These are phyloP conservation scores for Leishmania turanica DNA, from an alignment of 208 protist species.

Conservation along the genomic window DNA sequence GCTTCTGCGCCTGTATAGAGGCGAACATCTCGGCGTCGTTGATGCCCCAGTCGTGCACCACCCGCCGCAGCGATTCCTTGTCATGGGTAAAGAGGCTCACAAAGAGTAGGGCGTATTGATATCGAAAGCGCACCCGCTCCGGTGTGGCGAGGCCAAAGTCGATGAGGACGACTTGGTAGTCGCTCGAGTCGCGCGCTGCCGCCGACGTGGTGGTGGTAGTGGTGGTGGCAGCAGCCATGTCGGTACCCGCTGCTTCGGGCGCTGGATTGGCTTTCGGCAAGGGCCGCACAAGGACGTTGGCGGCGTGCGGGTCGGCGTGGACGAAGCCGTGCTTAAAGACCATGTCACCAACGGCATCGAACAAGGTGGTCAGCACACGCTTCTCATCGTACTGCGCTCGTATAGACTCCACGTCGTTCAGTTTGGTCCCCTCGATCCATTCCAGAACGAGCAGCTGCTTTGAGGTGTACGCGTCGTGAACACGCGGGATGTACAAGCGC, in stretches of 20 bases:
- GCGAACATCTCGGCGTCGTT: constrained; percentile 71
- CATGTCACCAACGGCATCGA: constrained; percentile 91
- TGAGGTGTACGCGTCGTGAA: constrained; percentile 63
- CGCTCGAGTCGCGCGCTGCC: constrained; percentile 12
- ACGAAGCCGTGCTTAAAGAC: constrained; percentile 96
- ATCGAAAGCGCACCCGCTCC: constrained; percentile 70
- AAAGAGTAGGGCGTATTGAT: constrained; percentile 82
- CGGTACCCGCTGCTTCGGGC: not conserved
- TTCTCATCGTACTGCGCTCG: constrained; percentile 48
- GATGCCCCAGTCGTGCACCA: constrained; percentile 78
- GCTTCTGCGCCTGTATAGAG: constrained; percentile 80
- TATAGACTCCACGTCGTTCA: constrained; percentile 70
- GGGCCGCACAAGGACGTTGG: constrained; percentile 91
- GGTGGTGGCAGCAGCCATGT: not conserved
- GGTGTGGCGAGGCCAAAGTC: constrained; percentile 83
- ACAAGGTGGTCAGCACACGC: constrained; percentile 63
- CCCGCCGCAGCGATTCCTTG: constrained; percentile 46
- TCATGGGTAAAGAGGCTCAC: constrained; percentile 77
- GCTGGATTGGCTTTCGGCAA: constrained; percentile 11
- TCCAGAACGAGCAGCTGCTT: constrained; percentile 91
- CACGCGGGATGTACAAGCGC: constrained; percentile 66
- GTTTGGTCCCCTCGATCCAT: constrained; percentile 89
- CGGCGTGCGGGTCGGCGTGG: constrained; percentile 94
- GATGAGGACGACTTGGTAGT: constrained; percentile 71
- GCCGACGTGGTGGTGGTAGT: not conserved